These are phyloP conservation scores for Metschnikowia similis DNA, from an alignment of 805 yeast genomes.

Conservation along the genomic window DNA sequence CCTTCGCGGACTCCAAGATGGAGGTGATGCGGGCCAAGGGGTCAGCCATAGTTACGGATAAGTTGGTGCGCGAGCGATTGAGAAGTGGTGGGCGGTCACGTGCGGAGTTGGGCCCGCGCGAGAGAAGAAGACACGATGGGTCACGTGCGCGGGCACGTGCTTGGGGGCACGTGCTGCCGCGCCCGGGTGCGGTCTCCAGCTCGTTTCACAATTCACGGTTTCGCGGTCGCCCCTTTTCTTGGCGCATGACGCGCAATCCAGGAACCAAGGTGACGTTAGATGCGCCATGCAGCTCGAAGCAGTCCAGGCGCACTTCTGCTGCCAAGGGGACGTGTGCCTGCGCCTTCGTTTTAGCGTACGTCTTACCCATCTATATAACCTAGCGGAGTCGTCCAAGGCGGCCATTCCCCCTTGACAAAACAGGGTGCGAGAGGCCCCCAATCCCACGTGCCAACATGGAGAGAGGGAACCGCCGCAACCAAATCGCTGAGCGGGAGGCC, in stretches of 20 bases:
- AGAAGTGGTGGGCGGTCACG: background rate
- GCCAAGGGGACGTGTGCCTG: too few relatives aligned
- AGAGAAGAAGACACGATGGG: too few relatives aligned
- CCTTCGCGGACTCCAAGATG: constrained; percentile 75
- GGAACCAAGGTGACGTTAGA: background rate
- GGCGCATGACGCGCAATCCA: background rate
- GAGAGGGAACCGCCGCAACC: too few relatives aligned
- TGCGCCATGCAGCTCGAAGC: background rate
- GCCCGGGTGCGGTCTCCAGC: too few relatives aligned
- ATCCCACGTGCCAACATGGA: too few relatives aligned
- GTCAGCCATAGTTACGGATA: constrained; percentile 28
- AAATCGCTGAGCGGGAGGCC: too few relatives aligned
- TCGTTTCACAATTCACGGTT: too few relatives aligned
- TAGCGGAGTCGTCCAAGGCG: background rate
- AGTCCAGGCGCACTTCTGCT: background rate
- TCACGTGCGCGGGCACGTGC: background rate
- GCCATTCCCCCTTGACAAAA: too few relatives aligned
- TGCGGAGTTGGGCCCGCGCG: too few relatives aligned
- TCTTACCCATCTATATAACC: background rate
- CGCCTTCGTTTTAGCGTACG: background rate
- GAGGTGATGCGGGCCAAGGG: constrained; percentile 61
- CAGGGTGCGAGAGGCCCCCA: too few relatives aligned
- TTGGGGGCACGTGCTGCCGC: background rate
- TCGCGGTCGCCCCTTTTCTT: too few relatives aligned
- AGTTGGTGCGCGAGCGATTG: background rate